These are phyloP conservation scores for Solanum hybrid DNA, from an alignment of 305 asterid species.

Conservation along the genomic window DNA sequence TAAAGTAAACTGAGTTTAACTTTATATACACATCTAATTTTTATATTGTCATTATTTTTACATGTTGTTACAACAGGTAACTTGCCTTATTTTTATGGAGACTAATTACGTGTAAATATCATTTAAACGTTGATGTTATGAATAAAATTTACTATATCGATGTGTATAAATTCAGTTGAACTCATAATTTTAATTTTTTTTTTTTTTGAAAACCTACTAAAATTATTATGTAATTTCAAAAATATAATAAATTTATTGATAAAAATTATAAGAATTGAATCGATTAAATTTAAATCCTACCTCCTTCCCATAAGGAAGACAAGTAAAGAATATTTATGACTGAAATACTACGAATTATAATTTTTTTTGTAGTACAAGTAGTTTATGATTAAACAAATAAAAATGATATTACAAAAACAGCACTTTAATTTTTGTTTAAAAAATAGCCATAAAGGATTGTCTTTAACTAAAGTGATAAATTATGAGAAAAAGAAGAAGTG, in stretches of 20 bases:
- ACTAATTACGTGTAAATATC: background rate
- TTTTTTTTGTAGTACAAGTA: background rate
- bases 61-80: background rate
- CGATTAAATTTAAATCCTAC: background rate
- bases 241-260: background rate
- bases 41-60: background rate
- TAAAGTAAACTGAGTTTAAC: background rate
- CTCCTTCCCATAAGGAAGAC: background rate
- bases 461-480: background rate
- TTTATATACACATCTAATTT: background rate
- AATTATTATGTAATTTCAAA: background rate
- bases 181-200: background rate
- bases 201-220: background rate
- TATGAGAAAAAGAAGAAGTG: slow-evolving; percentile 9
- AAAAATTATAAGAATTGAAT: background rate
- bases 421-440: background rate
- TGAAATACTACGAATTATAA: background rate
- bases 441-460: slow-evolving; percentile 2
- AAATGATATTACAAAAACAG: background rate
- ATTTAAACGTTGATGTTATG: background rate
- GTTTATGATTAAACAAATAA: slow-evolving; percentile 9
- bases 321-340: background rate
- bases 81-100: background rate
- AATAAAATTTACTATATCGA: background rate
- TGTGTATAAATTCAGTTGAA: background rate